Evolutionary conservation across 148 eudicot species (phyloP).

Genomic region (Euryodendron excelsum): DNA sequence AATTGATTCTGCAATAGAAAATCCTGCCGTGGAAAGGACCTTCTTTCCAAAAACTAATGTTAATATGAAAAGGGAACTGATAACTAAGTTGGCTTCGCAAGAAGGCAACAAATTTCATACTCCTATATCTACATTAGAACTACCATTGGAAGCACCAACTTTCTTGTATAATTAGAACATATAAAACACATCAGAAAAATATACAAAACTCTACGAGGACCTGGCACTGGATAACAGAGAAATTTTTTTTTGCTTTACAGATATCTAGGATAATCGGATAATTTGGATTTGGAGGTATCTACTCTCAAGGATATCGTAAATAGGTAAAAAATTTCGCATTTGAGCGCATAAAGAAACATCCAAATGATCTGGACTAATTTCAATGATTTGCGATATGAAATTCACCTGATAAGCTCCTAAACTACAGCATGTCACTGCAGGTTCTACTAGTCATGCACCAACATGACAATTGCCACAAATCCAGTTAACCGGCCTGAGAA

Average conservation of each 20-base stretch:
- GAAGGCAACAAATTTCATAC: background rate
- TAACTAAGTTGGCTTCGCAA: background rate
- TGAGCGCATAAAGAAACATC: background rate
- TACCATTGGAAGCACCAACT: background rate
- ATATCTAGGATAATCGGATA: background rate
- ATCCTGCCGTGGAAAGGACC: background rate
- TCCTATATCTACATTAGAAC: background rate
- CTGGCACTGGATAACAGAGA: background rate
- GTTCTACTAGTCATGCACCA: background rate
- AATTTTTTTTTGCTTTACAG: background rate
- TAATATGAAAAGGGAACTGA: background rate
- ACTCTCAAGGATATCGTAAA: background rate
- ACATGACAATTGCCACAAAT: background rate
- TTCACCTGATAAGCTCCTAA: no score
- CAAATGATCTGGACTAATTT: background rate
- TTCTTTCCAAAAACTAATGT: background rate
- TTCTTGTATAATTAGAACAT: background rate
- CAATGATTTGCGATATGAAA: background rate
- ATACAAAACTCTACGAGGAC: background rate
- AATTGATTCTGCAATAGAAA: background rate
- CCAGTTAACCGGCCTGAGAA: background rate
- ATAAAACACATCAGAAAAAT: background rate
- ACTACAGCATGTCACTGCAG: background rate
- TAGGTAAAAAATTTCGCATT: no score
- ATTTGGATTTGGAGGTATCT: background rate